These are phyloP conservation scores for Myxozyma sirexii DNA, from an alignment of 805 yeast genomes.

Conservation along the genomic window DNA sequence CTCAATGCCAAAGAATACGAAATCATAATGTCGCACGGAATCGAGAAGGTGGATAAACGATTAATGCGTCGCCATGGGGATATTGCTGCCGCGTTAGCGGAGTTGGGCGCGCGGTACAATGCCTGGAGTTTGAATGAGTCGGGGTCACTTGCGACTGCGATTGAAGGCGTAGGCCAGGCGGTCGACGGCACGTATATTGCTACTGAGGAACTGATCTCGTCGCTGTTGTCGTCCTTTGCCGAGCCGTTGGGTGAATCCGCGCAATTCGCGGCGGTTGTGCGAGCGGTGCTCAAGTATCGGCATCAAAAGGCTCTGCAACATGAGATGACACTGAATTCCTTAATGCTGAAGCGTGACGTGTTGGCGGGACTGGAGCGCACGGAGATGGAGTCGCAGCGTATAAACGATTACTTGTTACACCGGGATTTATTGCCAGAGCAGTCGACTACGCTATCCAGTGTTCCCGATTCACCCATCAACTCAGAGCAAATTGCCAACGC, in stretches of 20 bases:
- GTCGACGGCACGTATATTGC: conserved; percentile 64
- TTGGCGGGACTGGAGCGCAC: conserved; percentile 48
- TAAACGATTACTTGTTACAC: conserved; percentile 39
- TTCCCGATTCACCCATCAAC: conserved; percentile 6
- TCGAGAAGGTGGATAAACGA: conserved; percentile 61
- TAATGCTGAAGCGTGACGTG: conserved; percentile 43
- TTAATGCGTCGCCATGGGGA: conserved; percentile 59
- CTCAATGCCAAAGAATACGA: conserved; percentile 51
- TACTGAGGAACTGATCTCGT: conserved; percentile 55
- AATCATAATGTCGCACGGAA: conserved; percentile 48
- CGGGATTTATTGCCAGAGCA: conserved; percentile 21
- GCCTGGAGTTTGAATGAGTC: conserved; percentile 58
- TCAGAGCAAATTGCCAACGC: conserved; percentile 11
- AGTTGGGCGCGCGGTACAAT: conserved; percentile 71
- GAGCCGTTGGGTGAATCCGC: conserved; percentile 75
- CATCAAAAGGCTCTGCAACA: conserved; percentile 58
- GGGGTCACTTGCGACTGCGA: conserved; percentile 51
- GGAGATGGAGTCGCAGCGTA: conserved; percentile 51
- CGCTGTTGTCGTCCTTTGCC: conserved; percentile 59
- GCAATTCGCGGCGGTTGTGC: conserved; percentile 60
- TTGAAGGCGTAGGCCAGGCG: conserved; percentile 85
- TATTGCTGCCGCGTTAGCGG: conserved; percentile 66
- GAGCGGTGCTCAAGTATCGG: conserved; percentile 63
- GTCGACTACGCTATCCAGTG: not conserved
- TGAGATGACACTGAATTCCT: conserved; percentile 48